phyloP scores from a whole-genome alignment of 2,329 filamentous ascomycete genomes.

The Aspergillus pseudoglaucus region DNA sequence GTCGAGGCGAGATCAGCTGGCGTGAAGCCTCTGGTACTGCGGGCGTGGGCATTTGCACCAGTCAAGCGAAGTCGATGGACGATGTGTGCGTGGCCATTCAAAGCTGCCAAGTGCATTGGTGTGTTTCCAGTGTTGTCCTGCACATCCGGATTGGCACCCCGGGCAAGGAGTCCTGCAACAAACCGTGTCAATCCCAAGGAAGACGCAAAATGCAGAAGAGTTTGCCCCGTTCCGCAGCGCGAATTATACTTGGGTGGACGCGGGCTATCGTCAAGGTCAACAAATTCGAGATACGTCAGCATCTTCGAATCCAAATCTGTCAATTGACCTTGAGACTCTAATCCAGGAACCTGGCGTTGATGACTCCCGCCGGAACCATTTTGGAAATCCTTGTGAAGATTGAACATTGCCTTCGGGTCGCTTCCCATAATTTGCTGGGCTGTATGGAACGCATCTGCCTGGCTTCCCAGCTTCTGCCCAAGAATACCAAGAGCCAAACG shows the following conservation, averaged over 20 bases:
- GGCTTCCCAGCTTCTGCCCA: slow-evolving; percentile 41
- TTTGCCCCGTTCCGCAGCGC: slow-evolving; percentile 62
- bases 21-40: slow-evolving; percentile 64
- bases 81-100: slow-evolving; percentile 69
- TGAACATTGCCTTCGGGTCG: slow-evolving; percentile 43
- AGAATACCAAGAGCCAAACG: slow-evolving; percentile 39
- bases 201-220: slow-evolving; percentile 72
- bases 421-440: slow-evolving; percentile 44
- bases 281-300: slow-evolving; percentile 67
- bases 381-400: slow-evolving; percentile 36
- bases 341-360: slow-evolving; percentile 40
- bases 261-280: slow-evolving; percentile 69
- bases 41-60: slow-evolving; percentile 64
- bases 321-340: slow-evolving; percentile 37
- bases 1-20: slow-evolving; percentile 66
- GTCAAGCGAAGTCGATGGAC: slow-evolving; percentile 66
- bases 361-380: slow-evolving; percentile 36
- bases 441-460: slow-evolving; percentile 43
- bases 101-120: slow-evolving; percentile 71
- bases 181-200: slow-evolving; percentile 69
- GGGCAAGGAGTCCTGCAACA: slow-evolving; percentile 67
- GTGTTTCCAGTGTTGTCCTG: slow-evolving; percentile 75
- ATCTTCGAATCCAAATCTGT: slow-evolving; percentile 60
- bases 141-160: slow-evolving; percentile 69
- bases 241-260: slow-evolving; percentile 63